A percentile compares a stretch with the other conserved stretches of the same genome.
These are phyloP conservation scores for Podaxis sp. DNA, from an alignment of 768 basidiomycete genomes.

Conservation along the genomic window DNA sequence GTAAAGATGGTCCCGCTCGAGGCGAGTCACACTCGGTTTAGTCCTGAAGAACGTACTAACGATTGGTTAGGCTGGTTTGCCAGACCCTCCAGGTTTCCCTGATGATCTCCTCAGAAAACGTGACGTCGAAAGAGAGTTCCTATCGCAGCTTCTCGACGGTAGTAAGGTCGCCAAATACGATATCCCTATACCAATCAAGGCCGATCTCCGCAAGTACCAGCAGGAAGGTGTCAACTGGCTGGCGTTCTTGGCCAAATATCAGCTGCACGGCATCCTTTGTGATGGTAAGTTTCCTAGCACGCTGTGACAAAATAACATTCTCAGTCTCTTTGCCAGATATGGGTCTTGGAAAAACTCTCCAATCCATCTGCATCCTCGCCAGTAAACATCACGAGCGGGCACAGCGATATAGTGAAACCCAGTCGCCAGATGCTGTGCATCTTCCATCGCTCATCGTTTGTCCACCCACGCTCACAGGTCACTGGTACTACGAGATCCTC, in stretches of 20 bases:
- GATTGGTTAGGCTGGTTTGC: constrained; percentile 76
- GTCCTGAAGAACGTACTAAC: not conserved
- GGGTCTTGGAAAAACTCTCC: constrained; percentile 97
- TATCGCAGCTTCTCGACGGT: constrained; percentile 92
- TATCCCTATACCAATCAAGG: constrained; percentile 85
- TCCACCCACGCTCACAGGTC: constrained; percentile 95
- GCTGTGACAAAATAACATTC: not conserved
- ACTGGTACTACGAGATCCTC: constrained; percentile 97
- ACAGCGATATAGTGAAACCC: constrained; percentile 57
- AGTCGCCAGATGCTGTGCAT: constrained; percentile 74
- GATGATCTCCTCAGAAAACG: constrained; percentile 82
- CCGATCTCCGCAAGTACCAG: constrained; percentile 95
- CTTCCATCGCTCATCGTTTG: constrained; percentile 94
- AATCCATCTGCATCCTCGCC: constrained; percentile 95
- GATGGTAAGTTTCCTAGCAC: constrained; percentile 61
- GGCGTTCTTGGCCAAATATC: constrained; percentile 96
- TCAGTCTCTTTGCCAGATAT: constrained; percentile 59
- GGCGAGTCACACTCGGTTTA: constrained; percentile 38
- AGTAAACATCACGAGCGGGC: constrained; percentile 90
- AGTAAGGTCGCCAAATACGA: constrained; percentile 88
- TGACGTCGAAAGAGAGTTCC: constrained; percentile 84
- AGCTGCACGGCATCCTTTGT: constrained; percentile 95
- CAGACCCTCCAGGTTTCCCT: constrained; percentile 91
- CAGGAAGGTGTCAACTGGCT: constrained; percentile 99
- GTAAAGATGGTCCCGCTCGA: constrained; percentile 99